phyloP scores from a whole-genome alignment of 352 stramenopile genomes.

The Pythium chondricola region DNA sequence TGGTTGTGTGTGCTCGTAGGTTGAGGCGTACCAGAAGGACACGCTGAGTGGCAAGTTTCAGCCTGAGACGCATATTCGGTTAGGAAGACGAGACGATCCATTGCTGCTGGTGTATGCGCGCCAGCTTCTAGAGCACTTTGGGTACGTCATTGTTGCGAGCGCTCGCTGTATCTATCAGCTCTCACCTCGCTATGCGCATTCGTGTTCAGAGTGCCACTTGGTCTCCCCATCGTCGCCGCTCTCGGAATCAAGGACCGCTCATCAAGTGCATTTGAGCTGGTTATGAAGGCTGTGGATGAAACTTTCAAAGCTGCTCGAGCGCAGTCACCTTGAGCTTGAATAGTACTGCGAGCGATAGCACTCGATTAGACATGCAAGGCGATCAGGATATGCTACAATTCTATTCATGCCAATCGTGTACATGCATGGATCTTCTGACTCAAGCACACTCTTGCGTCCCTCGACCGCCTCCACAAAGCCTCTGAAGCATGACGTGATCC shows the following conservation, averaged over 20 bases:
- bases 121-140: conserved; percentile 81
- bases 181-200: too few species aligned
- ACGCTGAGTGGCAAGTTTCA: conserved; percentile 75
- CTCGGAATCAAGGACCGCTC: conserved; percentile 77
- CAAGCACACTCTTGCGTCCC: too few species aligned
- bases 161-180: neutral
- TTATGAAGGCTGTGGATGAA: conserved; percentile 61
- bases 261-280: conserved; percentile 58
- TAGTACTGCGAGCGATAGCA: too few species aligned
- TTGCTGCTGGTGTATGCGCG: conserved; percentile 78
- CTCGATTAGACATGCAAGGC: too few species aligned
- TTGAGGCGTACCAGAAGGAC: conserved; percentile 71
- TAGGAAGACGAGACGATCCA: conserved; percentile 73
- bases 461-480: too few species aligned
- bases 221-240: conserved; percentile 60
- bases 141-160: conserved; percentile 29
- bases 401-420: too few species aligned
- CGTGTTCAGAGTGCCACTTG: conserved; percentile 52
- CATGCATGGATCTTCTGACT: too few species aligned
- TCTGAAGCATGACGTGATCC: too few species aligned
- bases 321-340: conserved; percentile 5
- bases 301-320: conserved; percentile 26
- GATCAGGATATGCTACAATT: too few species aligned
- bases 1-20: conserved; percentile 21
- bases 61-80: conserved; percentile 66